Conservation (phyloP, 352 stramenopile species). For the Phytophthora meadii region DNA sequence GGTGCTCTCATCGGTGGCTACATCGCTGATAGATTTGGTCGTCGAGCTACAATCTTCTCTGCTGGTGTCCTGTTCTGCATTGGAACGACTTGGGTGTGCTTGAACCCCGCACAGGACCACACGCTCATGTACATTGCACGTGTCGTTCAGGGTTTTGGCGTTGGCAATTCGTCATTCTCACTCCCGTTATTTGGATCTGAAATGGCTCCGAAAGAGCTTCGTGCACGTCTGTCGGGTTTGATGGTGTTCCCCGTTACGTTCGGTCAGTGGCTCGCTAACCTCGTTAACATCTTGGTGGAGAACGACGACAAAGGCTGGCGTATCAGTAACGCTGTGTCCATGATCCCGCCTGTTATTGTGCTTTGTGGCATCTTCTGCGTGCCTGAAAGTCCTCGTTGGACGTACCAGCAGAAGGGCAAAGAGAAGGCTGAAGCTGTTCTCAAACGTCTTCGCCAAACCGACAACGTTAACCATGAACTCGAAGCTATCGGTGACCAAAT, state of each 20-base stretch:
- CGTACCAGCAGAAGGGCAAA: constrained; percentile 34
- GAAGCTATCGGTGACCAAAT: constrained; percentile 46
- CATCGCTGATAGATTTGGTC: constrained; percentile 35
- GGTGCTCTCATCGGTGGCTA: constrained; percentile 43
- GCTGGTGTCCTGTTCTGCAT: constrained; percentile 41
- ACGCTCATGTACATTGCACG: constrained; percentile 39
- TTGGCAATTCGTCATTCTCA: constrained; percentile 47
- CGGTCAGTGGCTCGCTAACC: constrained; percentile 40
- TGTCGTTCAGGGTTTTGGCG: constrained; percentile 43
- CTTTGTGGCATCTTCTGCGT: constrained; percentile 41
- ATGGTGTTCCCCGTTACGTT: constrained; percentile 41
- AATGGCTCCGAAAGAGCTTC: constrained; percentile 46
- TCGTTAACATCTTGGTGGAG: constrained; percentile 43
- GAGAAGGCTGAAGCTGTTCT: constrained; percentile 44
- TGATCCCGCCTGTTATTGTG: constrained; percentile 46
- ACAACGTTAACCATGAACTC: constrained; percentile 42
- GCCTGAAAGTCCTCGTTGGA: constrained; percentile 38
- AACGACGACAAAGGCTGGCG: constrained; percentile 38
- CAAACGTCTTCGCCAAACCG: constrained; percentile 38
- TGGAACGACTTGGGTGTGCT: constrained; percentile 41
- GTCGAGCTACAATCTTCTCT: constrained; percentile 39
- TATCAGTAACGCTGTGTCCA: constrained; percentile 43
- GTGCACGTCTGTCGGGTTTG: constrained; percentile 40
- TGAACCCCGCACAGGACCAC: constrained; percentile 31
- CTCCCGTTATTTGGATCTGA: constrained; percentile 49